Evolutionary conservation across 2,329 filamentous ascomycete species (phyloP), one percentile per base, ranked within the genome.

Genomic region (Xylaria sp.): DNA sequence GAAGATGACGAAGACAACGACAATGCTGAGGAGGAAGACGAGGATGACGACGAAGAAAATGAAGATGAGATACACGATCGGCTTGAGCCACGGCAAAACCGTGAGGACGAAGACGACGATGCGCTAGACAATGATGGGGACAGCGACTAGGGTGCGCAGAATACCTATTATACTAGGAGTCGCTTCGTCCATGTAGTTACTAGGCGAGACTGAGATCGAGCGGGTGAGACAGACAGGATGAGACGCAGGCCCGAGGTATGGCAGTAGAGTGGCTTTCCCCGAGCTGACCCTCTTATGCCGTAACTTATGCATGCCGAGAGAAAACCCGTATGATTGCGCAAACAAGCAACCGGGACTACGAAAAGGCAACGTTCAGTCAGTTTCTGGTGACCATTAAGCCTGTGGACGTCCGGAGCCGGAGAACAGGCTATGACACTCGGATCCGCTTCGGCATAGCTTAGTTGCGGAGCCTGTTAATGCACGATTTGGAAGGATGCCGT

Each of bases 41-140:
- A 78, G 17, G 78, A 78, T 0, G 79, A 80, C 13, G 77, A 77
- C 63, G 78, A 78, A 38, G 73, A 73, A 1, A 77, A 77, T 1
- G 79, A 80, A 15, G 77, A 77, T 65, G 78, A 78, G 41, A 27
- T 44, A 2, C 63, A 54, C 41, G 56, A 65, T 48, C 47, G 63
- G 9, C 57, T 66, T 13, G 64, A 64, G 44, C 58, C 62, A 41
- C 35, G 48, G 4, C 49, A 58, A 10, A 31, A 48, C 23, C 61
- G 25, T 10, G 54, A 62, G 3, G 55, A 61, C 1, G 60, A 66
- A 3, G 63, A 65, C 29, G 60, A 63, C 4, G 88, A 90, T 66
- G 87, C 86, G 11, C 73, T 89, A 60, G 86, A 88, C 66, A 78
- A 81, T 70, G 85, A 83, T 10, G 82, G 85, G 53, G 86, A 88